These are phyloP conservation scores for Dovyalis caffra DNA, from an alignment of 345 rosid genomes.

Conservation along the genomic window DNA sequence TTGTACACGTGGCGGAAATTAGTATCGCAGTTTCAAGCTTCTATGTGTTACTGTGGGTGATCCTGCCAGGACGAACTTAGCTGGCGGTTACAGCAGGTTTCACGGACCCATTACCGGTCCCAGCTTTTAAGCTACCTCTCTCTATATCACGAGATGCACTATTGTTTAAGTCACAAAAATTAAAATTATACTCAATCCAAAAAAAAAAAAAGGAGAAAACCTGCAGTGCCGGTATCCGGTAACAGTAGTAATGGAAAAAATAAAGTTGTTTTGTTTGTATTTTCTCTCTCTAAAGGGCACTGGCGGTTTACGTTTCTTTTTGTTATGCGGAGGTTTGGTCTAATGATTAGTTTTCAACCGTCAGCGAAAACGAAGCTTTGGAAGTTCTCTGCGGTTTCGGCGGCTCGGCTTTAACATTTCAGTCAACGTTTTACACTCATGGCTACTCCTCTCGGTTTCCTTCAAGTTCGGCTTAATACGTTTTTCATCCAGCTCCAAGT, in stretches of 20 bases:
- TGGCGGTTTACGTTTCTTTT: background rate
- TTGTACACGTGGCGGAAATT: constrained; percentile 40
- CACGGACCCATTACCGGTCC: constrained; percentile 35
- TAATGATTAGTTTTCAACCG: constrained; percentile 54
- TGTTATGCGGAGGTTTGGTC: constrained; percentile 44
- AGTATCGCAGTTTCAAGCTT: constrained; percentile 17
- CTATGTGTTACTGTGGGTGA: constrained; percentile 30
- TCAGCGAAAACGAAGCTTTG: constrained; percentile 40
- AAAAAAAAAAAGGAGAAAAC: too few species aligned
- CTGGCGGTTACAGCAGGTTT: constrained; percentile 35
- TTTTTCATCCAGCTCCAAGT: too few species aligned
- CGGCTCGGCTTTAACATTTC: constrained; percentile 24
- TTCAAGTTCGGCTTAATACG: too few species aligned
- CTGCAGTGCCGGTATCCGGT: too few species aligned
- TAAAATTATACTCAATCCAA: too few species aligned
- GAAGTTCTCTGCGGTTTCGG: constrained; percentile 15
- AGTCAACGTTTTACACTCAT: too few species aligned
- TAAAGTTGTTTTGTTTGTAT: background rate
- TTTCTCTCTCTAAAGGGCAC: background rate
- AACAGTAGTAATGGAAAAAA: too few species aligned
- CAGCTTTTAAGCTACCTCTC: background rate
- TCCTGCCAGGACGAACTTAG: constrained; percentile 30
- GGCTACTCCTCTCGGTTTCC: too few species aligned
- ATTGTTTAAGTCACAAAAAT: background rate
- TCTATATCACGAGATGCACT: constrained; percentile 10